These are phyloP conservation scores for Chrysoporthe deuterocubensis DNA, from an alignment of 2,329 filamentous ascomycete species.

Conservation along the genomic window DNA sequence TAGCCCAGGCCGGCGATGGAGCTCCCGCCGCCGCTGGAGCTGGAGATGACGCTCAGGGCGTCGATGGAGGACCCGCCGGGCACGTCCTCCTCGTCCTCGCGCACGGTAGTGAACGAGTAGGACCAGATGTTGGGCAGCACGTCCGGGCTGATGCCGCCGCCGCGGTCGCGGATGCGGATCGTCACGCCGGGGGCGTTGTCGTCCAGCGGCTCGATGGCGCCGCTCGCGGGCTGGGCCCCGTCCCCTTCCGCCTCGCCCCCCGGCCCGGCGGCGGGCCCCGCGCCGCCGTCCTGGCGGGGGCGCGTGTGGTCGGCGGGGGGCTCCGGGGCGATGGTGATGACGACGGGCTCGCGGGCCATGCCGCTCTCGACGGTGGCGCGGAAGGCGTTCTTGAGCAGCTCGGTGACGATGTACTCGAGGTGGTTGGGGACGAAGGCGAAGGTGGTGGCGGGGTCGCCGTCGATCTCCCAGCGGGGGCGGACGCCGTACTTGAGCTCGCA, in stretches of 20 bases:
- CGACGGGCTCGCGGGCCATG: conserved; percentile 79
- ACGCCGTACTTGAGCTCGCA: conserved; percentile 96
- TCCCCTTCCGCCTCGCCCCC: conserved; percentile 31
- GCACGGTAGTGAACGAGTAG: conserved; percentile 96
- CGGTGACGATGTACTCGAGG: conserved; percentile 95
- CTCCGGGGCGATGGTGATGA: conserved; percentile 86
- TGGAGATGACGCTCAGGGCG: conserved; percentile 76
- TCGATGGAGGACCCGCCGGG: conserved; percentile 57
- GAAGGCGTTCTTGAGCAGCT: conserved; percentile 96
- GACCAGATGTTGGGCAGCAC: conserved; percentile 90
- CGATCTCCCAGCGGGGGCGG: conserved; percentile 77
- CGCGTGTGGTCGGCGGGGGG: conserved; percentile 43
- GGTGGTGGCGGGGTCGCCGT: conserved; percentile 83
- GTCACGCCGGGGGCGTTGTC: conserved; percentile 82
- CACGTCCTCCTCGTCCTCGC: conserved; percentile 60
- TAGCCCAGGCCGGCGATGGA: conserved; percentile 94
- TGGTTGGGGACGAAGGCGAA: conserved; percentile 96
- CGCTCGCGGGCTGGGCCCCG: conserved; percentile 41
- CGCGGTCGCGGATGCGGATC: conserved; percentile 93
- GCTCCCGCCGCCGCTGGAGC: conserved; percentile 70
- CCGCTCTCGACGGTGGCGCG: conserved; percentile 86
- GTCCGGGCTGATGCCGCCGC: conserved; percentile 86
- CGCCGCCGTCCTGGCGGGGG: conserved; percentile 23
- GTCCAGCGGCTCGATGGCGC: conserved; percentile 61
- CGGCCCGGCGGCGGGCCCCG: neutral